phyloP scores from a whole-genome alignment of 345 rosid species.

The Acer campestre region DNA sequence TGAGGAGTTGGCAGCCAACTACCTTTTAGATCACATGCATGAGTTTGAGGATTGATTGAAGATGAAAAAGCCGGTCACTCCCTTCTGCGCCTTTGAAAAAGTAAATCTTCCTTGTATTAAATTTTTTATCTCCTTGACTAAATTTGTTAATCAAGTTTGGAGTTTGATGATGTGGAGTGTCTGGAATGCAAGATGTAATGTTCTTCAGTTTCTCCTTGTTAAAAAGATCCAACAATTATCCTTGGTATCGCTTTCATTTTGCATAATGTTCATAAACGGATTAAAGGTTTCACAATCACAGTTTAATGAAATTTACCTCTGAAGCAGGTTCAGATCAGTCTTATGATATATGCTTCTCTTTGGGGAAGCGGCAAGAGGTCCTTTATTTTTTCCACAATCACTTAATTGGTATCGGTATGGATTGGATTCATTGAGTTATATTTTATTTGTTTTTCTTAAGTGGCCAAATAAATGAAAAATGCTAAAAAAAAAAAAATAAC shows the following conservation, averaged over 20 bases:
- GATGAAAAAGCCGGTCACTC: slow-evolving; percentile 22
- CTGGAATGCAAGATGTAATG: slow-evolving; percentile 20
- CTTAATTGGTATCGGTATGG: too few relatives aligned
- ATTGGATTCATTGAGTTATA: too few relatives aligned
- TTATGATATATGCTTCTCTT: neutral
- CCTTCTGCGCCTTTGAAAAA: neutral
- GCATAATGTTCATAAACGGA: neutral
- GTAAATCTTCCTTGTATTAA: slow-evolving; percentile 4
- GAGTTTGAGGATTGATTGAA: slow-evolving; percentile 74
- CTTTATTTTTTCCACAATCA: too few relatives aligned
- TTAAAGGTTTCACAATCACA: neutral
- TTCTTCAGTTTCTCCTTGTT: neutral
- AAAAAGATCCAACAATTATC: too few relatives aligned
- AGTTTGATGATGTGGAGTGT: slow-evolving; percentile 14
- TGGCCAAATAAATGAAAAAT: too few relatives aligned
- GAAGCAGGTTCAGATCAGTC: neutral
- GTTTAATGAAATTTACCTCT: neutral
- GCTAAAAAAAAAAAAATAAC: too few relatives aligned
- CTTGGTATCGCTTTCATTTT: too few relatives aligned
- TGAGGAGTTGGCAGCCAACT: slow-evolving; percentile 93
- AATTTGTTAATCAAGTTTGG: slow-evolving; percentile 8
- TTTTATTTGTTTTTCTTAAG: too few relatives aligned
- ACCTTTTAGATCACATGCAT: slow-evolving; percentile 88
- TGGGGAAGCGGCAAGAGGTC: neutral
- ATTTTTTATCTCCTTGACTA: slow-evolving; percentile 1